phyloP scores from a whole-genome alignment of 495 filamentous ascomycete genomes.

The Hyaloscypha bicolor region DNA sequence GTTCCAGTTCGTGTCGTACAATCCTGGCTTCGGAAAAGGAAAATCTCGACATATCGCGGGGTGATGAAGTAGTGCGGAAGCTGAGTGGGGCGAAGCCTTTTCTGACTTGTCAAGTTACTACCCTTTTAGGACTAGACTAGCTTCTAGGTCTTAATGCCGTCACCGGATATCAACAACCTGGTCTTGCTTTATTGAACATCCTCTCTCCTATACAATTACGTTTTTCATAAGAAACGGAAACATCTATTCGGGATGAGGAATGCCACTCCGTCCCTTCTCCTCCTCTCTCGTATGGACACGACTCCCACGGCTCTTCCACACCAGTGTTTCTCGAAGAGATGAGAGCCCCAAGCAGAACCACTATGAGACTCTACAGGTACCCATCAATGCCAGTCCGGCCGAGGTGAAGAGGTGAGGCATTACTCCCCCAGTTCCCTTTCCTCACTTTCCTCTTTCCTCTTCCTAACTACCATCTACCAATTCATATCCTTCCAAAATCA shows the following conservation, averaged over 20 bases:
- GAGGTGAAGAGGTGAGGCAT: slow-evolving; percentile 81
- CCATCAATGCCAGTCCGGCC: slow-evolving; percentile 62
- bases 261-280: slow-evolving; percentile 33
- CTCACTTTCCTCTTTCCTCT: not conserved
- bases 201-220: not conserved
- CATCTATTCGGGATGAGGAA: slow-evolving; percentile 29
- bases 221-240: not conserved
- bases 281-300: slow-evolving; percentile 25
- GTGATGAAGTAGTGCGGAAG: slow-evolving; percentile 1
- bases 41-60: not conserved
- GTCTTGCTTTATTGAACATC: not conserved
- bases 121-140: slow-evolving; percentile 12
- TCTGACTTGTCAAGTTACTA: not conserved
- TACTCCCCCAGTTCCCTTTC: not conserved
- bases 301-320: slow-evolving; percentile 42
- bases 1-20: not conserved
- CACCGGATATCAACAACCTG: not conserved
- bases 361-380: slow-evolving; percentile 82
- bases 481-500: not conserved
- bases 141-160: not conserved
- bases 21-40: not conserved
- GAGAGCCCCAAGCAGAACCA: slow-evolving; percentile 51
- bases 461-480: not conserved
- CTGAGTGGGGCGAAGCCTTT: not conserved
- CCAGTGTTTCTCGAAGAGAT: slow-evolving; percentile 36